These are phyloP conservation scores for Debaryomycetaceae sp. DNA, from an alignment of 1,139 yeast genomes.

Conservation along the genomic window DNA sequence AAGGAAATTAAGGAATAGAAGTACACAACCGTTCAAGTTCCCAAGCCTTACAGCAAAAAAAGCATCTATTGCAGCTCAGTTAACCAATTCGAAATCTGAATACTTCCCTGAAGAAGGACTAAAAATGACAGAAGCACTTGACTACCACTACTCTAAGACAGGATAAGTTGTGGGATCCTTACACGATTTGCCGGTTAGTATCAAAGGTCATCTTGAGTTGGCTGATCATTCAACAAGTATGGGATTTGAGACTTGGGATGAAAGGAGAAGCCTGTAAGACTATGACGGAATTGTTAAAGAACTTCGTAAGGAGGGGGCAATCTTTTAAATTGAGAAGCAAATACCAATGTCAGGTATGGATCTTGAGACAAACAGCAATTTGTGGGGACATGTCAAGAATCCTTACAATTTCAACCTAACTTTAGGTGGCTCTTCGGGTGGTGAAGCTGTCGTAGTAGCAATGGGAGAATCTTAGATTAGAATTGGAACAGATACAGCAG, in stretches of 20 bases:
- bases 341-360: conserved; percentile 59
- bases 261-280: conserved; percentile 12
- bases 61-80: conserved; percentile 18
- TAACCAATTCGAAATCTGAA: conserved; percentile 20
- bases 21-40: conserved; percentile 21
- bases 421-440: conserved; percentile 41
- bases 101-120: conserved; percentile 18
- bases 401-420: conserved; percentile 52
- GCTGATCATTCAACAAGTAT: conserved; percentile 13
- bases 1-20: neutral
- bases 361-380: conserved; percentile 47
- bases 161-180: conserved; percentile 15
- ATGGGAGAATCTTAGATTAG: conserved; percentile 23
- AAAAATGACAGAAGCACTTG: conserved; percentile 15
- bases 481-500: conserved; percentile 29
- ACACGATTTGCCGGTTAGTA: conserved; percentile 22
- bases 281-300: conserved; percentile 18
- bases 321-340: conserved; percentile 39
- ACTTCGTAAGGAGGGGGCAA: conserved; percentile 16
- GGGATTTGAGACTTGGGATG: conserved; percentile 21
- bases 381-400: conserved; percentile 51
- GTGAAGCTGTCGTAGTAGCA: conserved; percentile 24
- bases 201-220: conserved; percentile 19
- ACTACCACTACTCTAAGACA: conserved; percentile 9
- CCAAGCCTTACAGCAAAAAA: conserved; percentile 25